phyloP scores from a whole-genome alignment of 371 early-diverging fungal species.

The Apophysomyces variabilis region DNA sequence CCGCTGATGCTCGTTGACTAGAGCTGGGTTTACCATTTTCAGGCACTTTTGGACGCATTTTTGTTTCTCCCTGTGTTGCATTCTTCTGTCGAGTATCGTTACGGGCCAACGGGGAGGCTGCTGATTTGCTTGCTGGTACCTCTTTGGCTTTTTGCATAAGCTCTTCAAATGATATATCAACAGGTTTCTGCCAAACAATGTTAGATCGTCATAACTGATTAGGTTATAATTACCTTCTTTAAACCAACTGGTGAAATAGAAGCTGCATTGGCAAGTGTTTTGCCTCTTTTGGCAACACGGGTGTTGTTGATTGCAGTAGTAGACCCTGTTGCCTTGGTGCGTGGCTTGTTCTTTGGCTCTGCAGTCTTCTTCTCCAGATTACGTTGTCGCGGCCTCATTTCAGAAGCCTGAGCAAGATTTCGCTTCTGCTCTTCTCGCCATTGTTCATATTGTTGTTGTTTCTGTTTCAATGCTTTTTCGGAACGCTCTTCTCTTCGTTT shows the following conservation, averaged over 20 bases:
- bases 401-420: background rate
- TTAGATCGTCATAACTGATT: background rate
- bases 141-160: slow-evolving; percentile 42
- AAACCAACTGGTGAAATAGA: background rate
- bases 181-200: slow-evolving; percentile 29
- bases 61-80: slow-evolving; percentile 16
- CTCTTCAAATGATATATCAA: slow-evolving; percentile 42
- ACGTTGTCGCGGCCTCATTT: background rate
- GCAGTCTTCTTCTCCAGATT: background rate
- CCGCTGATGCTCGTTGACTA: slow-evolving; percentile 14
- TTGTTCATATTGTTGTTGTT: slow-evolving; percentile 22
- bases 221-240: background rate
- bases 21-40: slow-evolving; percentile 4
- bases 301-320: background rate
- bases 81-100: slow-evolving; percentile 3
- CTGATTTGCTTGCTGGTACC: slow-evolving; percentile 19
- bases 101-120: background rate
- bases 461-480: slow-evolving; percentile 35
- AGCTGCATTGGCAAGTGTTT: background rate
- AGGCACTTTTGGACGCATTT: slow-evolving; percentile 13
- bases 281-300: slow-evolving; percentile 1
- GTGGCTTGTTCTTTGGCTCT: slow-evolving; percentile 1
- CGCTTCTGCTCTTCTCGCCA: slow-evolving; percentile 23
- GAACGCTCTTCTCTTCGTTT: slow-evolving; percentile 34
- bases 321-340: slow-evolving; percentile 2